Evolutionary conservation across 176 grass and related monocot species (phyloP).

Genomic region (Otatea glauca): DNA sequence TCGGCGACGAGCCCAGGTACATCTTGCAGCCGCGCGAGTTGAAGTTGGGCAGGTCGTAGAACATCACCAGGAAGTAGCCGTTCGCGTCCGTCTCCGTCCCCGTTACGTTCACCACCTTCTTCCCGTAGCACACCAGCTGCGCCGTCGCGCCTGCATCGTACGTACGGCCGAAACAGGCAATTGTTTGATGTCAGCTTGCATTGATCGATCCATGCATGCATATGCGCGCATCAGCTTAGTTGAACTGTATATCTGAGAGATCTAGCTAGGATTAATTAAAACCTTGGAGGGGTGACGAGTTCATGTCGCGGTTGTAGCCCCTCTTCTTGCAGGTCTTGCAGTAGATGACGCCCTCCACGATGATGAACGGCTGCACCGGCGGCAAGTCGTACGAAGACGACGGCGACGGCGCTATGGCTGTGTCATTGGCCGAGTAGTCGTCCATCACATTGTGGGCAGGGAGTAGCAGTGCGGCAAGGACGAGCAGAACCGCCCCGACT

Average conservation of each 20-base stretch:
- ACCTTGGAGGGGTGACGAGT: constrained; percentile 63
- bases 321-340: constrained; percentile 61
- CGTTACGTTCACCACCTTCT: constrained; percentile 56
- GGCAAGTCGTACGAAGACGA: background rate
- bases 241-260: background rate
- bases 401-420: background rate
- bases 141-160: constrained; percentile 41
- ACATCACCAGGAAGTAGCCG: constrained; percentile 61
- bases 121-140: constrained; percentile 59
- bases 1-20: constrained; percentile 52
- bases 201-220: background rate
- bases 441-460: constrained; percentile 20
- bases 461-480: constrained; percentile 30
- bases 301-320: constrained; percentile 46
- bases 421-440: background rate
- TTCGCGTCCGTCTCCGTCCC: constrained; percentile 50
- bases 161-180: background rate
- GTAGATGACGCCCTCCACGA: constrained; percentile 66
- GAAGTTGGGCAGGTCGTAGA: constrained; percentile 56
- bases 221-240: background rate
- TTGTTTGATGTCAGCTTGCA: background rate
- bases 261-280: background rate
- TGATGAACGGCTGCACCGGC: constrained; percentile 40
- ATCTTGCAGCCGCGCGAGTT: constrained; percentile 50
- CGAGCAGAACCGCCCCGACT: background rate